These are phyloP conservation scores for Raphanus sativus DNA, from an alignment of 345 rosid species.

Conservation along the genomic window DNA sequence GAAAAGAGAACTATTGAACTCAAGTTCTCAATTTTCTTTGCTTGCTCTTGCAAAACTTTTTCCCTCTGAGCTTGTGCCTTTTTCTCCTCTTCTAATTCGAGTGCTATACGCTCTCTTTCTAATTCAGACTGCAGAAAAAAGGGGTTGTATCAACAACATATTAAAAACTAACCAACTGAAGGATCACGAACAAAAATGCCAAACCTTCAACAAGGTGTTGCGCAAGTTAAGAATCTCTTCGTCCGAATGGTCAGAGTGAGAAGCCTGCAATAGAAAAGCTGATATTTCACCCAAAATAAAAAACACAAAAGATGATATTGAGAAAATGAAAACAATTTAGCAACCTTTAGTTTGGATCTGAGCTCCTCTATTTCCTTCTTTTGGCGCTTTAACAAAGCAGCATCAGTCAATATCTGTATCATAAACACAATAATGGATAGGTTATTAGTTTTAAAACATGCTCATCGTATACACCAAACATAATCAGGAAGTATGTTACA, in stretches of 20 bases:
- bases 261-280: slow-evolving; percentile 49
- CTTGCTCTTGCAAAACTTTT: slow-evolving; percentile 90
- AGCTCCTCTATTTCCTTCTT: slow-evolving; percentile 98
- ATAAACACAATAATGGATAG: slow-evolving; percentile 15
- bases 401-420: slow-evolving; percentile 81
- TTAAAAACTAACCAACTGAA: slow-evolving; percentile 10
- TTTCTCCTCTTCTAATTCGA: slow-evolving; percentile 97
- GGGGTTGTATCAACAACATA: not conserved
- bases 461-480: slow-evolving; percentile 18
- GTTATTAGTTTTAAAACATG: not conserved
- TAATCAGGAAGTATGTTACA: not conserved
- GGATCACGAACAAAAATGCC: slow-evolving; percentile 20
- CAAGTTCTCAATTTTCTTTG: slow-evolving; percentile 79
- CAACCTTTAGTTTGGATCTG: slow-evolving; percentile 82
- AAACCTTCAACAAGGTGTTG: slow-evolving; percentile 84
- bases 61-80: slow-evolving; percentile 90
- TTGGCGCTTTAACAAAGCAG: slow-evolving; percentile 93
- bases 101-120: slow-evolving; percentile 88
- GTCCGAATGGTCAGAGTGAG: slow-evolving; percentile 82
- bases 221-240: slow-evolving; percentile 90
- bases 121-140: slow-evolving; percentile 65
- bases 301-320: slow-evolving; percentile 4
- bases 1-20: slow-evolving; percentile 87
- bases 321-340: slow-evolving; percentile 7
- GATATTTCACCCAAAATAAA: slow-evolving; percentile 19